phyloP scores from a whole-genome alignment of 768 basidiomycete genomes.

The Artomyces pyxidatus region DNA sequence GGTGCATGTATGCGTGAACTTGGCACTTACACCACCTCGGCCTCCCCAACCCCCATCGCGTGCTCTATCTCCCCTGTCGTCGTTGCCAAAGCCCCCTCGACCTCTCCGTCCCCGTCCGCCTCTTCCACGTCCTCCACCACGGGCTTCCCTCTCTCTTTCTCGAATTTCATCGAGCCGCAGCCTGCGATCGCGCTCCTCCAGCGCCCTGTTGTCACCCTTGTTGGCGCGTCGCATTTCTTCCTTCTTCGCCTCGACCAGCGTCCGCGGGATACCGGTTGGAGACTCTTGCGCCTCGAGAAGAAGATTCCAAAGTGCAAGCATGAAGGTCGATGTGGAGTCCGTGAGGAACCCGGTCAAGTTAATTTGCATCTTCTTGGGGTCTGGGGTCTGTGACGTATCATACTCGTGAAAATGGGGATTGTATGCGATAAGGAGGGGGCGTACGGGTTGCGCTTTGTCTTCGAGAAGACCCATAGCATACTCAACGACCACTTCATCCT shows the following conservation, averaged over 20 bases:
- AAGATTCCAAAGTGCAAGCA: slow-evolving; percentile 82
- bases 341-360: slow-evolving; percentile 90
- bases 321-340: slow-evolving; percentile 78
- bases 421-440: slow-evolving; percentile 17
- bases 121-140: slow-evolving; percentile 49
- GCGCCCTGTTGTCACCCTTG: slow-evolving; percentile 52
- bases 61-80: slow-evolving; percentile 35
- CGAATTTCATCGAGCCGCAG: slow-evolving; percentile 61
- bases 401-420: neutral
- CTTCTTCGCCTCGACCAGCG: slow-evolving; percentile 89
- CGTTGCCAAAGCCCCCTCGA: slow-evolving; percentile 38
- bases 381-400: slow-evolving; percentile 53
- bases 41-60: slow-evolving; percentile 62
- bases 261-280: slow-evolving; percentile 81
- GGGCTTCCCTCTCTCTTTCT: slow-evolving; percentile 45
- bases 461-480: slow-evolving; percentile 94
- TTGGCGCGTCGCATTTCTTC: slow-evolving; percentile 73
- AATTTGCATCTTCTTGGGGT: slow-evolving; percentile 95
- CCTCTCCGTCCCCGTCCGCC: slow-evolving; percentile 47
- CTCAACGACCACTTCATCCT: slow-evolving; percentile 95
- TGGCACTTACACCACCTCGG: slow-evolving; percentile 43
- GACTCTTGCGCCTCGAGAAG: slow-evolving; percentile 90
- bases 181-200: slow-evolving; percentile 67
- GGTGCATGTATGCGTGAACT: too few relatives aligned
- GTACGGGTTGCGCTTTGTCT: slow-evolving; percentile 73